Evolutionary conservation across 805 yeast species (phyloP).

Genomic region (Lipomyces japonicus): DNA sequence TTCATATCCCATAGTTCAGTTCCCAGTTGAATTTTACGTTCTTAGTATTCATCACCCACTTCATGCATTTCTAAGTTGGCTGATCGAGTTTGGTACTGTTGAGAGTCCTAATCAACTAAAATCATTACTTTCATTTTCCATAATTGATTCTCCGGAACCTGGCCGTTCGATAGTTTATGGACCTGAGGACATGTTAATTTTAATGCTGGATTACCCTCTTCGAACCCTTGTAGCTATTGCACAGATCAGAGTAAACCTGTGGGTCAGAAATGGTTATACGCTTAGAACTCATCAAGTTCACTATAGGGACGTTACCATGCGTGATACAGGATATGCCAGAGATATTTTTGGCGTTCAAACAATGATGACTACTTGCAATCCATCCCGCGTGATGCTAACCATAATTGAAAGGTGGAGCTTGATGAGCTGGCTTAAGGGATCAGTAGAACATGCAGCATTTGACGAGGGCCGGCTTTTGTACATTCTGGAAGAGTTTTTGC

Average conservation of each 20-base stretch:
- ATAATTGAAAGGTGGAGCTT: slow-evolving; percentile 70
- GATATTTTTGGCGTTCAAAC: slow-evolving; percentile 72
- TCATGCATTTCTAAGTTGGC: slow-evolving; percentile 68
- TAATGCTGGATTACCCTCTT: slow-evolving; percentile 67
- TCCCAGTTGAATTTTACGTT: slow-evolving; percentile 45
- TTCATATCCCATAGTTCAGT: slow-evolving; percentile 37
- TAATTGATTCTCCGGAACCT: slow-evolving; percentile 19
- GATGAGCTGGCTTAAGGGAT: slow-evolving; percentile 47
- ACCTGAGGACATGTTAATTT: slow-evolving; percentile 29
- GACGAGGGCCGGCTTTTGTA: slow-evolving; percentile 46
- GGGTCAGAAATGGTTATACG: slow-evolving; percentile 92
- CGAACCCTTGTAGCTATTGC: slow-evolving; percentile 72
- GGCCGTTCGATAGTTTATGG: slow-evolving; percentile 11
- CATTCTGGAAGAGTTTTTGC: slow-evolving; percentile 76
- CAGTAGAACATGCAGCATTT: slow-evolving; percentile 43
- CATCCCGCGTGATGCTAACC: slow-evolving; percentile 54
- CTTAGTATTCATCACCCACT: slow-evolving; percentile 78
- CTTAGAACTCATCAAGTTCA: slow-evolving; percentile 74
- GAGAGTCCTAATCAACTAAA: slow-evolving; percentile 19
- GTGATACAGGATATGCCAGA: slow-evolving; percentile 78
- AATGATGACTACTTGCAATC: slow-evolving; percentile 52
- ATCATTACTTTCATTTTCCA: slow-evolving; percentile 11
- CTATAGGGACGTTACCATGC: slow-evolving; percentile 69
- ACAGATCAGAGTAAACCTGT: slow-evolving; percentile 81
- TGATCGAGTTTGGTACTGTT: slow-evolving; percentile 51